Evolutionary conservation across 1,284 basidiomycete genomes (phyloP).

Genomic region (Ustilago nuda): DNA sequence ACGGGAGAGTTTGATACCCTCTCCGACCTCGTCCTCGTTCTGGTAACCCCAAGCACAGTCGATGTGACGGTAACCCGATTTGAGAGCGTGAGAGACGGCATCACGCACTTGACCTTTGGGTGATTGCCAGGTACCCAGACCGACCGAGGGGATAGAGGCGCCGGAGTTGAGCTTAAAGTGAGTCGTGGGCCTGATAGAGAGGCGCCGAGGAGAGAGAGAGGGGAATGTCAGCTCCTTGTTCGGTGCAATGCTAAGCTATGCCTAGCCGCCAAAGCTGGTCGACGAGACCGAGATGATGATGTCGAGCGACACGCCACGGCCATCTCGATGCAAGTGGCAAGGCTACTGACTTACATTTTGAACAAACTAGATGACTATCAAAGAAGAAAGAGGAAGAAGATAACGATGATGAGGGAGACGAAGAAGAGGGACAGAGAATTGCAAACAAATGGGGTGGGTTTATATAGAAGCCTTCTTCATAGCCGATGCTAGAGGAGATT

Average conservation of each 20-base stretch:
- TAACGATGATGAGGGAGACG: slow-evolving; percentile 11
- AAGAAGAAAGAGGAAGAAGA: background rate
- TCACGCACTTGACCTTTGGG: slow-evolving; percentile 72
- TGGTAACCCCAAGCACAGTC: slow-evolving; percentile 62
- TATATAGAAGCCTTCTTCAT: slow-evolving; percentile 20
- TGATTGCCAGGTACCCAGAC: slow-evolving; percentile 57
- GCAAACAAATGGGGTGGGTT: slow-evolving; percentile 6
- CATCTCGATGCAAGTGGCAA: background rate
- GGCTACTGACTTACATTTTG: slow-evolving; percentile 31
- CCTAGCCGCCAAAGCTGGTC: background rate
- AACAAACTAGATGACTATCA: slow-evolving; percentile 6
- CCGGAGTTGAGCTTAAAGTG: slow-evolving; percentile 59
- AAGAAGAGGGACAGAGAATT: slow-evolving; percentile 15
- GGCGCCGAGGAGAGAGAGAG: background rate
- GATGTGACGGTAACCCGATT: slow-evolving; percentile 63
- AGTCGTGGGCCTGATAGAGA: slow-evolving; percentile 35
- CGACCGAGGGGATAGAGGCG: slow-evolving; percentile 56
- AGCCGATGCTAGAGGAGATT: slow-evolving; percentile 16
- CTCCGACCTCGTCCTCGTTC: slow-evolving; percentile 88
- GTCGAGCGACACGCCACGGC: background rate
- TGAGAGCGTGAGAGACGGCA: slow-evolving; percentile 70
- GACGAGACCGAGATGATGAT: background rate
- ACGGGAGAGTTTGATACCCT: slow-evolving; percentile 80
- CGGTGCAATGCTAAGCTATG: too few relatives aligned
- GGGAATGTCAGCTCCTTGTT: slow-evolving; percentile 10